Evolutionary conservation across 1,284 basidiomycete species (phyloP).

Genomic region (Puccinia novopanici): DNA sequence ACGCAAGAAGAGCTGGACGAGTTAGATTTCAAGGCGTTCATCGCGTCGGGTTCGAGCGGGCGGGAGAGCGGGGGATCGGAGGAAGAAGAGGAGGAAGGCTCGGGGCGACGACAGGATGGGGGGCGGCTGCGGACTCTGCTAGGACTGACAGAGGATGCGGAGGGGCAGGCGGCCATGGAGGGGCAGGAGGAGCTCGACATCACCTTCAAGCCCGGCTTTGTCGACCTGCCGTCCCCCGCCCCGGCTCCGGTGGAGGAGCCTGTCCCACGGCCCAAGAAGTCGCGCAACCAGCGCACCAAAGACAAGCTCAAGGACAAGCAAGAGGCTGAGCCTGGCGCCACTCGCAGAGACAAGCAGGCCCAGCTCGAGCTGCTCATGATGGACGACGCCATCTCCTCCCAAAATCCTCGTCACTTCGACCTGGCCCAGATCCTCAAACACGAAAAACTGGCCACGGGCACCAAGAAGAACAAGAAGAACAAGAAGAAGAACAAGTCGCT

Average conservation of each 20-base stretch:
- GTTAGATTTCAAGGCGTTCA: conserved; percentile 78
- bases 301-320: background rate
- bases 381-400: conserved; percentile 19
- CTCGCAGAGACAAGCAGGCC: background rate
- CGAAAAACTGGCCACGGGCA: conserved; percentile 69
- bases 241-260: background rate
- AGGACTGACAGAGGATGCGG: background rate
- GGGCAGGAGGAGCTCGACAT: conserved; percentile 72
- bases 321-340: background rate
- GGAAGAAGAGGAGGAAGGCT: background rate
- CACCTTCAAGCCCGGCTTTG: conserved; percentile 82
- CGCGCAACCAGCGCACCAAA: background rate
- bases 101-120: background rate
- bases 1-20: conserved; percentile 79
- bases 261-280: conserved; percentile 1
- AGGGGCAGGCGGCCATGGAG: conserved; percentile 3
- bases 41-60: conserved; percentile 67
- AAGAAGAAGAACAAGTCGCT: conserved; percentile 62
- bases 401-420: conserved; percentile 70
- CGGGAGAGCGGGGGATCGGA: conserved; percentile 55
- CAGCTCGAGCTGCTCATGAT: background rate
- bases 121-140: conserved; percentile 5
- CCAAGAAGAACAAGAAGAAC: conserved; percentile 19
- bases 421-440: conserved; percentile 85
- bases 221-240: conserved; percentile 56